Conservation (phyloP, 2,329 filamentous ascomycete species). For the Neonectria sp. region DNA sequence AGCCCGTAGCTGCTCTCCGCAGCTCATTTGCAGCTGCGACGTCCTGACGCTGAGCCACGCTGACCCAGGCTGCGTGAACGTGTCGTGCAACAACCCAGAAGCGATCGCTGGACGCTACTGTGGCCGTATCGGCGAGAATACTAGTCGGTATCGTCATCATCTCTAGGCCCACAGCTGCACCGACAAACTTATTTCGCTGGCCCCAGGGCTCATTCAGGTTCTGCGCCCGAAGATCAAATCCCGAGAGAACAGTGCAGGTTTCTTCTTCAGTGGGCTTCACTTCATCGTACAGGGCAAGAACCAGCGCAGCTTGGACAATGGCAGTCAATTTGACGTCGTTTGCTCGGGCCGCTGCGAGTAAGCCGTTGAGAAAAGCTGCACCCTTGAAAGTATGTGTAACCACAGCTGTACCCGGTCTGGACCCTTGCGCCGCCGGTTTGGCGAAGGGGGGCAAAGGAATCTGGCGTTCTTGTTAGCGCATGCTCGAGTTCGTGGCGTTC, state of each 20-base stretch:
- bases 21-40: constrained; percentile 23
- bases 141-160: constrained; percentile 22
- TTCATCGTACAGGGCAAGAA: constrained; percentile 10
- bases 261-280: constrained; percentile 6
- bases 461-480: not conserved
- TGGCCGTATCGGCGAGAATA: not conserved
- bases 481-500: not conserved
- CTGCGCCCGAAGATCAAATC: constrained; percentile 18
- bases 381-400: constrained; percentile 4
- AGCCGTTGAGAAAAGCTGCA: not conserved
- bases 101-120: not conserved
- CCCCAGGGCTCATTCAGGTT: constrained; percentile 19
- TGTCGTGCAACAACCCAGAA: constrained; percentile 21
- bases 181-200: constrained; percentile 21
- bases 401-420: constrained; percentile 7
- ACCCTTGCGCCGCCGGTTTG: not conserved
- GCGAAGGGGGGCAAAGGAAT: constrained; percentile 12
- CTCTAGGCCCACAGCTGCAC: constrained; percentile 22
- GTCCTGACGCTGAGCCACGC: constrained; percentile 19
- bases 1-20: constrained; percentile 16
- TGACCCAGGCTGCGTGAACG: constrained; percentile 16
- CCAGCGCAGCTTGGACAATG: constrained; percentile 12
- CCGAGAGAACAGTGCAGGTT: constrained; percentile 18
- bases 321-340: constrained; percentile 20
- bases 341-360: not conserved